A percentile compares a stretch with the other conserved stretches of the same genome.
phyloP scores from a whole-genome alignment of 176 grass and related monocot genomes.

The Paspalum vaginatum region DNA sequence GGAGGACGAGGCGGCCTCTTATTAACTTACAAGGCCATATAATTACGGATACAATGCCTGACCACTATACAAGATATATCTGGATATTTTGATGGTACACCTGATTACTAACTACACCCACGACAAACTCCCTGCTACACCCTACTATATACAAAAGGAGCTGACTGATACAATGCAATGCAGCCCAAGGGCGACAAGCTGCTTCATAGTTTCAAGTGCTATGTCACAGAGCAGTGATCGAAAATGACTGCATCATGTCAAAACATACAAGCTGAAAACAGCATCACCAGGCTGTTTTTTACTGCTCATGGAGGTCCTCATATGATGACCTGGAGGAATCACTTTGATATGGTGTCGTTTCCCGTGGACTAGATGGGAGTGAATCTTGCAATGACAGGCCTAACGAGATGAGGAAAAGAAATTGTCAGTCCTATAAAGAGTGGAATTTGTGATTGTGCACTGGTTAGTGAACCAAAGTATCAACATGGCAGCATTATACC shows the following conservation, averaged over 20 bases:
- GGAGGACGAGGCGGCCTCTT: slow-evolving; percentile 9
- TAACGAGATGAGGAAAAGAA: slow-evolving; percentile 16
- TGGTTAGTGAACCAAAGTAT: neutral
- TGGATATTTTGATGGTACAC: neutral
- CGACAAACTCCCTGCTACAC: neutral
- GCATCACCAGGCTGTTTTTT: slow-evolving; percentile 1
- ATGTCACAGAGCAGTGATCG: neutral
- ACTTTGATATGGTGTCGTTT: slow-evolving; percentile 86
- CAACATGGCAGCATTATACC: slow-evolving; percentile 38
- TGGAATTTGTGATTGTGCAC: neutral
- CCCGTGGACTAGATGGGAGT: slow-evolving; percentile 78
- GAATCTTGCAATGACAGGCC: slow-evolving; percentile 77
- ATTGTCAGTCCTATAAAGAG: slow-evolving; percentile 1
- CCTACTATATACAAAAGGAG: slow-evolving; percentile 51
- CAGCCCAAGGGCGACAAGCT: neutral
- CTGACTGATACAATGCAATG: slow-evolving; percentile 19
- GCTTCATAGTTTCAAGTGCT: neutral
- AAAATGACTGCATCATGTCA: slow-evolving; percentile 9
- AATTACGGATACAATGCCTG: slow-evolving; percentile 20
- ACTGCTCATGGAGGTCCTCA: slow-evolving; percentile 85
- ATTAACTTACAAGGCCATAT: slow-evolving; percentile 41
- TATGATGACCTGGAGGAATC: slow-evolving; percentile 94
- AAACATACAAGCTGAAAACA: slow-evolving; percentile 13
- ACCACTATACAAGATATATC: slow-evolving; percentile 29
- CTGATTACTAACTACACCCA: slow-evolving; percentile 25